A percentile compares a stretch with the other conserved stretches of the same genome.
These are phyloP conservation scores for Cytospora leucostoma DNA, from an alignment of 2,329 filamentous ascomycete genomes.

Conservation along the genomic window DNA sequence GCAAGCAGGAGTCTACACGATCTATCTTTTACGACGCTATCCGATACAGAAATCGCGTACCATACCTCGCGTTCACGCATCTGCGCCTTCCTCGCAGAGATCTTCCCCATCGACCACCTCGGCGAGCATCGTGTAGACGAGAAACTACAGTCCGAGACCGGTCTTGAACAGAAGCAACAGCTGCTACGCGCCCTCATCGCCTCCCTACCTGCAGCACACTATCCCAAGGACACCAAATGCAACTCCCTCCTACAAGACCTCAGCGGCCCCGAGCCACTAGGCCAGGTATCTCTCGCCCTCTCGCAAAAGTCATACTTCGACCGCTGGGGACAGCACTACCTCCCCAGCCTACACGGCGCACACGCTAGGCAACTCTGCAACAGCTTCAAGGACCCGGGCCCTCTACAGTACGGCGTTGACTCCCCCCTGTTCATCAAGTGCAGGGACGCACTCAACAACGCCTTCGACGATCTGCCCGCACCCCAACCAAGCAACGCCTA, in stretches of 20 bases:
- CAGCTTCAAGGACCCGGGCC: slow-evolving; percentile 62
- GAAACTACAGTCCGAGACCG: neutral
- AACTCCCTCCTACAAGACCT: slow-evolving; percentile 53
- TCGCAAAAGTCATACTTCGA: slow-evolving; percentile 40
- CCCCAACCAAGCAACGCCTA: slow-evolving; percentile 42
- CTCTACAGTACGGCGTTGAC: slow-evolving; percentile 52
- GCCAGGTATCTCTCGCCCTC: slow-evolving; percentile 55
- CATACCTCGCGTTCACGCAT: slow-evolving; percentile 54
- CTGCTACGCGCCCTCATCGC: slow-evolving; percentile 38
- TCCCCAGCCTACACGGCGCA: slow-evolving; percentile 57
- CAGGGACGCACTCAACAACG: slow-evolving; percentile 49
- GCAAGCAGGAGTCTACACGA: slow-evolving; percentile 30
- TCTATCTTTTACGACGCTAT: slow-evolving; percentile 31
- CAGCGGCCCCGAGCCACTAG: slow-evolving; percentile 43
- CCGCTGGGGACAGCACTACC: slow-evolving; percentile 60
- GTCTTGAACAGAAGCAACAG: slow-evolving; percentile 22
- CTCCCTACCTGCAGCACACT: slow-evolving; percentile 40
- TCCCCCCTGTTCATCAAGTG: slow-evolving; percentile 55
- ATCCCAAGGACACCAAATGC: slow-evolving; percentile 43
- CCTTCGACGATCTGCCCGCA: slow-evolving; percentile 50
- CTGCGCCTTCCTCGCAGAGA: slow-evolving; percentile 50
- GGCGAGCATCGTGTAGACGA: slow-evolving; percentile 39
- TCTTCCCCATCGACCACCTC: slow-evolving; percentile 43
- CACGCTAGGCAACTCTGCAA: slow-evolving; percentile 61
- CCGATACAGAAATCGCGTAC: slow-evolving; percentile 46